Base-by-base conservation (phyloP, 805 yeast genomes). In the Candida pseudoglaebosa region DNA sequence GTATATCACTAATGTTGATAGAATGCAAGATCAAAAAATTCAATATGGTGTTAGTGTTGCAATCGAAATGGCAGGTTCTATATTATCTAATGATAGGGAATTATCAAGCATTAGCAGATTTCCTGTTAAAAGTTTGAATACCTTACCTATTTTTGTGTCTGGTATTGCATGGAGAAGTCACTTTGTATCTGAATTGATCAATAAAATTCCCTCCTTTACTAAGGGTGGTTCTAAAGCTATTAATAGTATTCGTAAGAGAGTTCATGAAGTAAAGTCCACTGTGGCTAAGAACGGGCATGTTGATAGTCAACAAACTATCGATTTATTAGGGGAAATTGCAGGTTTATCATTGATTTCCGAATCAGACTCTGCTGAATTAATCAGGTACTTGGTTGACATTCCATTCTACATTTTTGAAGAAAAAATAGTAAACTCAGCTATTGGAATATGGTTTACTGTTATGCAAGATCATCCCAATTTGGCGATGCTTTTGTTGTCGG, bases 21-120 rank as follows among this genome's bases (percentile, higher is more conserved):
- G 48, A 51, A 50, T 46, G 26, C 57, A 47, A 35, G 37, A 40
- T 20, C 43, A 47, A 33, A 36, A 54, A 24, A 73, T 85, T 30
- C 82, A 84, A 40, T 80, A 75, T 52, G 98, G 98, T 39, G 82
- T 89, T 35, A 82, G 95, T 0, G 86, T 91, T 70, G 98, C 99
- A 0, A 65, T 90, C 41, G 93, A 86, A 47, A 75, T 88, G 81
- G 95, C 95, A 1, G 88, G 93, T 3, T 58, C 75, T 4, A 73
- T 87, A 9, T 62, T 80, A n/a, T 70, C 81, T 14, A 71, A 70
- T 20, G 95, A 87, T 50, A 65, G 81, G 32, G 93, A 84, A 50
- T 58, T 82, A 20, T 71, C 77, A 2, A 72, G 74, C 31, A 65
- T 80, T 29, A 55, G 72, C 2, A 57, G 52, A 36, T 43, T 62